Base-by-base conservation (phyloP, 2,329 filamentous ascomycete genomes). In the Aspergillus pseudonomiae region DNA sequence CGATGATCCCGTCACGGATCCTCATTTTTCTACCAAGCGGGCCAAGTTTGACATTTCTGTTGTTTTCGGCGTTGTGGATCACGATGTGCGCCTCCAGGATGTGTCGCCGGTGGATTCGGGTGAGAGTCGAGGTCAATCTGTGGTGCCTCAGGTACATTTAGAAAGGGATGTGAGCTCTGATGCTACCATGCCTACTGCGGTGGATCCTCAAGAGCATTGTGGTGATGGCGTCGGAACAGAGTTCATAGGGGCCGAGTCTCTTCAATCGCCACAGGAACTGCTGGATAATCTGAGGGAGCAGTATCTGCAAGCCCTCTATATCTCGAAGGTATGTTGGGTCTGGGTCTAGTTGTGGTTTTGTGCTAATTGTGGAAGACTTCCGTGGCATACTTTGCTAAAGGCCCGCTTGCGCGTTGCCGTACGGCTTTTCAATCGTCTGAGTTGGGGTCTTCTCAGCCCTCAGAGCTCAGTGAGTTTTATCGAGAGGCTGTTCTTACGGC, bases 351-450 rank as follows among this genome's bases (percentile, higher is more conserved):
- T 34, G n/a, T 61, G 34, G 10, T n/a, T 46, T 21, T 43, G 60
- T 39, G 45, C 67, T 72, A 21, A 74, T 62, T 39, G 45, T 28
- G n/a, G 11, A 63, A 82, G 75, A 79, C 81, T n/a, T 82, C 81
- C 32, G 72, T 84, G 60, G 82, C 82, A 60, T 84, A 83, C 67
- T 84, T 83, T 69, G 81, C 81, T 41, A 84, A 84, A 72, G 82
- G 82, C 5, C 81, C 82, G 19, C 70, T 84, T 57, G 76, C 81
- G 16, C 79, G 82, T 32, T 81, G 79, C 32, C 78, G 82, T 36
- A 77, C 73, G 45, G 74, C 76, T 57, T 78, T 79, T 36, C 75
- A 78, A 61, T 68, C 71, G 11, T 63, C 70, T 12, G 73, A 67
- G n/a, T 53, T 63, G 39, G 64, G 70, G 30, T 66, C 70, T 14